Conservation (phyloP, 345 rosid species). For the Toxicodendron radicans region DNA sequence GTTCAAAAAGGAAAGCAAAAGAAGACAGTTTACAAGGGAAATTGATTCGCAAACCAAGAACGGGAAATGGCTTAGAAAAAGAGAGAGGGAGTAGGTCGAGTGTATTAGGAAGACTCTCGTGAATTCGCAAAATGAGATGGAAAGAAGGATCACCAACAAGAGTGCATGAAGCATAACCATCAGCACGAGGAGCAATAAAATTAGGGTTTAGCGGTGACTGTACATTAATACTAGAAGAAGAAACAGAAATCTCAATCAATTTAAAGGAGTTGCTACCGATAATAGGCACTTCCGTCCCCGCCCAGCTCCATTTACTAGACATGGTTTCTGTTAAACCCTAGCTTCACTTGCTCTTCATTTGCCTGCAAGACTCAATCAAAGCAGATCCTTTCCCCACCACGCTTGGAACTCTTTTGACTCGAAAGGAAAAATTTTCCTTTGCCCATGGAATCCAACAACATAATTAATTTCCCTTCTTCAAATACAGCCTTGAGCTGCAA, state of each 20-base stretch:
- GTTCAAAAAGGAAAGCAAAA: constrained; percentile 54
- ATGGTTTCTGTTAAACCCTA: constrained; percentile 18
- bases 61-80: constrained; percentile 43
- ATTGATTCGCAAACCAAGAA: constrained; percentile 57
- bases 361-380: too few relatives aligned
- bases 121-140: constrained; percentile 60
- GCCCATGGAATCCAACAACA: too few relatives aligned
- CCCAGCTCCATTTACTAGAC: constrained; percentile 25
- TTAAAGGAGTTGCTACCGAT: constrained; percentile 61
- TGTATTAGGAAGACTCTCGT: constrained; percentile 39
- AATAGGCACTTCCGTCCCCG: constrained; percentile 76
- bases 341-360: not conserved
- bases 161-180: constrained; percentile 58
- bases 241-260: constrained; percentile 64
- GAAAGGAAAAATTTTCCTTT: too few relatives aligned
- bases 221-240: constrained; percentile 16
- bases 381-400: too few relatives aligned
- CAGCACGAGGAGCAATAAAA: constrained; percentile 34
- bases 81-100: constrained; percentile 72
- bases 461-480: constrained; percentile 66
- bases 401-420: too few relatives aligned
- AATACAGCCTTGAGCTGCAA: constrained; percentile 72
- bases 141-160: constrained; percentile 43
- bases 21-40: constrained; percentile 66
- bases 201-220: not conserved